Evolutionary conservation across 2,329 filamentous ascomycete genomes (phyloP).

Genomic region (Ceratocystis destructans): DNA sequence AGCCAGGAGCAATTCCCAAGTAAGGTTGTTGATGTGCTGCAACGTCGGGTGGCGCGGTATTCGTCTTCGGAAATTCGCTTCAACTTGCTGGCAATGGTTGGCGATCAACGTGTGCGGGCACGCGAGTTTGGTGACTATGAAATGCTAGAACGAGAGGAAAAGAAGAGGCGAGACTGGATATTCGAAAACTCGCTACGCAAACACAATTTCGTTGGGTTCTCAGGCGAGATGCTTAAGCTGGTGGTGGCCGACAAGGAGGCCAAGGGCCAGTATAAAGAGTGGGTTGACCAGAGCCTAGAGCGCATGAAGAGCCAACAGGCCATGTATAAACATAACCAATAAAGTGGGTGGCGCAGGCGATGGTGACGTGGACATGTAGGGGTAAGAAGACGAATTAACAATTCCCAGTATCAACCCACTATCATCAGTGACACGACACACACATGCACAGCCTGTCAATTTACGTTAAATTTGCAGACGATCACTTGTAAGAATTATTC

Average conservation of each 20-base stretch:
- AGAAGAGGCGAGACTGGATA: conserved; percentile 73
- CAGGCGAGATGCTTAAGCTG: conserved; percentile 76
- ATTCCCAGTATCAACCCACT: not conserved
- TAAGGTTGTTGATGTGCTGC: conserved; percentile 75
- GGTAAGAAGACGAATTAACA: not conserved
- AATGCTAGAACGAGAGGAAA: conserved; percentile 62
- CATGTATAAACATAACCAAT: conserved; percentile 23
- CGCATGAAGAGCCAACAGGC: conserved; percentile 35
- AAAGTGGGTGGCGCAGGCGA: conserved; percentile 27
- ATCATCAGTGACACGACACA: not conserved
- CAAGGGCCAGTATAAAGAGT: conserved; percentile 48
- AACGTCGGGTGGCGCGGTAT: conserved; percentile 71
- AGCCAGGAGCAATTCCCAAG: conserved; percentile 56
- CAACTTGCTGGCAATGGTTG: conserved; percentile 85
- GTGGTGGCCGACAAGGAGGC: conserved; percentile 63
- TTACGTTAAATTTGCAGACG: too few relatives aligned
- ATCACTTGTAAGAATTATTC: too few relatives aligned
- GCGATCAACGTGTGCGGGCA: conserved; percentile 65
- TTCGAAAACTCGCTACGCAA: conserved; percentile 88
- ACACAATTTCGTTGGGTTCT: conserved; percentile 95
- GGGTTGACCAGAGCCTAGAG: conserved; percentile 55
- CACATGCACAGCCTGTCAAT: not conserved
- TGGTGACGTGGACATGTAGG: conserved; percentile 33
- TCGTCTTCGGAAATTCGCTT: conserved; percentile 81
- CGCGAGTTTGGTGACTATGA: conserved; percentile 72